These are phyloP conservation scores for Amylostereum chailletii DNA, from an alignment of 1,284 basidiomycete species.

Conservation along the genomic window DNA sequence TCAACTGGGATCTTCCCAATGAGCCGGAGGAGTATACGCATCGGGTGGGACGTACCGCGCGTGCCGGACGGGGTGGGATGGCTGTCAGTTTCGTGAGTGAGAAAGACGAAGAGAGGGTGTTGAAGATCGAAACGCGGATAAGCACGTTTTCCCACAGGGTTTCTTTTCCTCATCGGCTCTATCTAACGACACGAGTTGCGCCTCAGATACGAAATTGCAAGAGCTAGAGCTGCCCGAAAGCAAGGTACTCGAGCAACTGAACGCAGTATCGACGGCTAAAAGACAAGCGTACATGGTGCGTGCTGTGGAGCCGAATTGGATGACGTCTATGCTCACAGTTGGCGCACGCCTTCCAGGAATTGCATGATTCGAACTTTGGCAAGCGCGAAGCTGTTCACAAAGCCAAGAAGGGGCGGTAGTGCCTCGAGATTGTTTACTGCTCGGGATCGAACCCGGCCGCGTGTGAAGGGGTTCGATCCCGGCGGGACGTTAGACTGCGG, in stretches of 20 bases:
- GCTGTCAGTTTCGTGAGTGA: slow-evolving; percentile 95
- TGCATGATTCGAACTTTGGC: slow-evolving; percentile 90
- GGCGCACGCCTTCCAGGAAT: slow-evolving; percentile 43
- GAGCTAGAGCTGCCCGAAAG: slow-evolving; percentile 76
- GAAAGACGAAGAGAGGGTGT: slow-evolving; percentile 79
- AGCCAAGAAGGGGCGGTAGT: slow-evolving; percentile 46
- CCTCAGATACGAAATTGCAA: slow-evolving; percentile 60
- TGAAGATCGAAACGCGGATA: slow-evolving; percentile 83
- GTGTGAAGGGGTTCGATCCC: too few relatives aligned
- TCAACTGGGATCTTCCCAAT: slow-evolving; percentile 93
- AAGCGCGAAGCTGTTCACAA: slow-evolving; percentile 76
- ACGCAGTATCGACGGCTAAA: slow-evolving; percentile 86
- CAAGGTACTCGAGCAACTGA: slow-evolving; percentile 80
- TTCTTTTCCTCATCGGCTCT: neutral
- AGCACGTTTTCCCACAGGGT: slow-evolving; percentile 37
- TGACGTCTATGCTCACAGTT: neutral
- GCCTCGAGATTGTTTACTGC: slow-evolving; percentile 15
- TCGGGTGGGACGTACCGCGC: slow-evolving; percentile 85
- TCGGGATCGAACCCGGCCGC: neutral
- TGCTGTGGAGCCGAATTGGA: slow-evolving; percentile 1
- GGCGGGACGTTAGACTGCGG: too few relatives aligned
- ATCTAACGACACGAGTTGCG: neutral
- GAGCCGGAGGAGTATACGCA: slow-evolving; percentile 76
- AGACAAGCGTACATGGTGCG: slow-evolving; percentile 89
- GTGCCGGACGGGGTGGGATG: slow-evolving; percentile 85